A percentile compares a stretch with the other conserved stretches of the same genome.
phyloP scores from a whole-genome alignment of 164 flowering plant genomes.

The Magnolia sinica region DNA sequence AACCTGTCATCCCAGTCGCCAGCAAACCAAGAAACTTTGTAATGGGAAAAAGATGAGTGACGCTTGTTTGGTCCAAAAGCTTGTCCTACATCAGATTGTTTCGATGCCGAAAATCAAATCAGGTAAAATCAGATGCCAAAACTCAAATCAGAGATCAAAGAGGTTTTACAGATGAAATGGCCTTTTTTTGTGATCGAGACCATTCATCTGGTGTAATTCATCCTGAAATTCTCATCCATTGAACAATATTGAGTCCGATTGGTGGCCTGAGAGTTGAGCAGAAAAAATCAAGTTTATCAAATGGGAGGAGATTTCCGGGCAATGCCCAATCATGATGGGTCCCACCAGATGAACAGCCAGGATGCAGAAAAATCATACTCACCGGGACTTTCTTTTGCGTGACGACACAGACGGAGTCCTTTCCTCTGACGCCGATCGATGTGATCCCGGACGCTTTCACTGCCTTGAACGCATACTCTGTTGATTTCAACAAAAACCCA shows the following conservation, averaged over 20 bases:
- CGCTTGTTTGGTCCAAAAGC: constrained; percentile 97
- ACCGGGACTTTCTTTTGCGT: constrained; percentile 99
- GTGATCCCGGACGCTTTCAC: constrained; percentile 87
- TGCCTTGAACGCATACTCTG: constrained; percentile 98
- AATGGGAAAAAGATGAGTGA: constrained; percentile 80
- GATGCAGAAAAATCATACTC: constrained; percentile 20
- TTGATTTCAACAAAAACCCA: background rate
- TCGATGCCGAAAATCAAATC: constrained; percentile 5
- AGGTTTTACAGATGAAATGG: background rate
- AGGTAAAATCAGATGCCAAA: background rate
- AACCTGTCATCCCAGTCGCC: constrained; percentile 98
- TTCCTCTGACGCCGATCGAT: constrained; percentile 91
- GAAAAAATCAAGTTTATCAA: background rate
- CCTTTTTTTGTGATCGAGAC: background rate
- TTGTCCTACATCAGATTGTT: constrained; percentile 61
- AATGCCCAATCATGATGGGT: background rate
- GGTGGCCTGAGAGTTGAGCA: background rate
- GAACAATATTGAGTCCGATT: background rate
- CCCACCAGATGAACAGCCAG: background rate
- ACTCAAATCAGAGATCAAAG: background rate
- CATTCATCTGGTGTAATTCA: background rate
- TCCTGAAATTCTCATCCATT: background rate
- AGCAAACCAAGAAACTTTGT: constrained; percentile 82
- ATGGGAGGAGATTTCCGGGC: background rate
- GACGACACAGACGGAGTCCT: constrained; percentile 90